Conservation (phyloP, 2,329 filamentous ascomycete species). For the Coniella lustricola region DNA sequence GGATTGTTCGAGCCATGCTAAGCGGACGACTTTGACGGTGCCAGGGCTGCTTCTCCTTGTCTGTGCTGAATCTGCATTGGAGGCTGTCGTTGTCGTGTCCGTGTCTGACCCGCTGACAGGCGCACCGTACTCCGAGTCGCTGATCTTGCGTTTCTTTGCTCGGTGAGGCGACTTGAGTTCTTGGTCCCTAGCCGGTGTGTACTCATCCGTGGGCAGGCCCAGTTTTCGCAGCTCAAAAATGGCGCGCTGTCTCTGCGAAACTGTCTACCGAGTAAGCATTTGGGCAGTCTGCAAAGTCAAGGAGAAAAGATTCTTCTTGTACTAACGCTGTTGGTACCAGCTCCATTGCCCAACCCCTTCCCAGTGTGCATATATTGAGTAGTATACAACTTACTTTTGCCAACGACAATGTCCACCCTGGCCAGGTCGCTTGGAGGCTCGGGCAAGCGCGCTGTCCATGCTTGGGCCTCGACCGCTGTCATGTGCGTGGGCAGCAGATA, state of each 20-base stretch:
- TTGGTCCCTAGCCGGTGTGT: constrained; percentile 18
- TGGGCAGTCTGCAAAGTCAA: neutral
- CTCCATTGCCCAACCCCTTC: no score
- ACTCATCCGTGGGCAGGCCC: constrained; percentile 52
- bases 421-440: constrained; percentile 62
- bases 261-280: neutral
- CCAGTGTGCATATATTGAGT: neutral
- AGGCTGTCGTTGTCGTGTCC: constrained; percentile 10
- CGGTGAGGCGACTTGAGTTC: constrained; percentile 18
- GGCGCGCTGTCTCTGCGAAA: constrained; percentile 63
- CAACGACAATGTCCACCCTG: constrained; percentile 69
- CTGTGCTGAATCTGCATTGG: neutral
- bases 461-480: constrained; percentile 51
- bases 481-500: constrained; percentile 70
- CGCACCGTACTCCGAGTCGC: constrained; percentile 14
- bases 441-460: constrained; percentile 57
- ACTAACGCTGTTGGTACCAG: no score
- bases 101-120: constrained; percentile 19
- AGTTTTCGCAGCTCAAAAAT: constrained; percentile 68
- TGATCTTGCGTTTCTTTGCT: constrained; percentile 19
- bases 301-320: no score
- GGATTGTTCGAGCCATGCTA: constrained; percentile 53
- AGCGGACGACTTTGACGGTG: constrained; percentile 43
- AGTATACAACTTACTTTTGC: constrained; percentile 49
- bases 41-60: no score